phyloP scores from a whole-genome alignment of 805 yeast genomes.

The Nakazawaea ishiwadae region DNA sequence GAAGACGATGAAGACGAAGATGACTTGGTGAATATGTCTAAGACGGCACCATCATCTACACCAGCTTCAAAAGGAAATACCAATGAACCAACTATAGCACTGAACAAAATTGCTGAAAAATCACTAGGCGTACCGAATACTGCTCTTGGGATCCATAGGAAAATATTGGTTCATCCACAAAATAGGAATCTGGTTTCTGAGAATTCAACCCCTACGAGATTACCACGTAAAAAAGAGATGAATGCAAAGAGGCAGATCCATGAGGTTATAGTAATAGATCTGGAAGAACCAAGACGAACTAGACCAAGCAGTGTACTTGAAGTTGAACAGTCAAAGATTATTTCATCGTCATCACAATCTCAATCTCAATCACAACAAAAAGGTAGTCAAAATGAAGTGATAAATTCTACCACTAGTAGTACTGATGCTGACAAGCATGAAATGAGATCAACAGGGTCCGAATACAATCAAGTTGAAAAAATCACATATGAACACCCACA shows the following conservation, averaged over 20 bases:
- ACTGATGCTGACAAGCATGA: conserved; percentile 1
- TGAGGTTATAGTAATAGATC: too few species aligned
- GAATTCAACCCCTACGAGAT: neutral
- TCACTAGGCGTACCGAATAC: conserved; percentile 1
- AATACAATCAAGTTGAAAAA: neutral
- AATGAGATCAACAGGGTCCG: neutral
- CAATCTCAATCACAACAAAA: neutral
- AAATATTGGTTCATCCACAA: neutral
- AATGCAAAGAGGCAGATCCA: too few species aligned
- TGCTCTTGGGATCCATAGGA: neutral
- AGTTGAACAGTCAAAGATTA: conserved; percentile 3
- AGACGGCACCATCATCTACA: too few species aligned
- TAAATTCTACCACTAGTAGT: conserved; percentile 2
- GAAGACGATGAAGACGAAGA: too few species aligned
- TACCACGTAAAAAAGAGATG: too few species aligned
- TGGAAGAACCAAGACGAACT: too few species aligned
- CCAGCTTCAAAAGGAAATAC: too few species aligned
- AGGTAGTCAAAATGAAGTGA: neutral
- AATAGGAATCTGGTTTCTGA: neutral
- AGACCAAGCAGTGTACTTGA: conserved; percentile 1
- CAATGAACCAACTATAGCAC: too few species aligned
- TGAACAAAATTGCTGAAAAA: too few species aligned
- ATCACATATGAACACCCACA: neutral
- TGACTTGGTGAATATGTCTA: too few species aligned
- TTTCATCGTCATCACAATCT: conserved; percentile 1